These are phyloP conservation scores for Persicaria tinctoria DNA, from an alignment of 148 eudicot species.

Conservation along the genomic window DNA sequence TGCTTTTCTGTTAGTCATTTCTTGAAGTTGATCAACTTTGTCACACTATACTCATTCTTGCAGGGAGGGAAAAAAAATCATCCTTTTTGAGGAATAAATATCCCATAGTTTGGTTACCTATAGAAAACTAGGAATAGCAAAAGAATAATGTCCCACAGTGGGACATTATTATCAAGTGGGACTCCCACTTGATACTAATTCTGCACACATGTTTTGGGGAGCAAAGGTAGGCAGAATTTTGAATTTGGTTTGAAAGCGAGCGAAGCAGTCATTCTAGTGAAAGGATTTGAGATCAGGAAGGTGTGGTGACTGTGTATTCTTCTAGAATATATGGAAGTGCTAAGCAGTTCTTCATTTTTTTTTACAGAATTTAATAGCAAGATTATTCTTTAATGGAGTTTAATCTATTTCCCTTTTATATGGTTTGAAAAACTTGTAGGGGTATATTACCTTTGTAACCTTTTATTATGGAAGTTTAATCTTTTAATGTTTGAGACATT, in stretches of 20 bases:
- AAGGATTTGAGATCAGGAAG: background rate
- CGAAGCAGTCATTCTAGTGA: background rate
- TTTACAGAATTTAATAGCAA: background rate
- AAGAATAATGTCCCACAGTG: background rate
- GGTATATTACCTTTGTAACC: background rate
- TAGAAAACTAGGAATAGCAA: background rate
- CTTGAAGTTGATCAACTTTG: background rate
- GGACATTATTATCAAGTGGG: too few species aligned
- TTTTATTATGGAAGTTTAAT: background rate
- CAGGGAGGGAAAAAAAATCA: background rate
- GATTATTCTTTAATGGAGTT: background rate
- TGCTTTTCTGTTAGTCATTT: background rate
- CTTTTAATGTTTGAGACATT: background rate
- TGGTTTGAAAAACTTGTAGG: background rate
- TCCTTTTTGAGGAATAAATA: background rate
- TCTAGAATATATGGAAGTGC: background rate
- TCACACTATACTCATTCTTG: background rate
- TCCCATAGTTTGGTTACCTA: background rate
- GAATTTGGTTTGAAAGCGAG: background rate
- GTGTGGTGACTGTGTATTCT: background rate
- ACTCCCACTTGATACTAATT: background rate
- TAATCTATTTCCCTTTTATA: background rate
- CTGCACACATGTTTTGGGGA: background rate
- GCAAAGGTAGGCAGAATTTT: background rate
- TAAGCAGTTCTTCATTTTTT: background rate